Percentiles rank a stretch among this genome's conserved stretches.
Evolutionary conservation across 805 yeast genomes (phyloP).

Genomic region (Grigorovia humatica): DNA sequence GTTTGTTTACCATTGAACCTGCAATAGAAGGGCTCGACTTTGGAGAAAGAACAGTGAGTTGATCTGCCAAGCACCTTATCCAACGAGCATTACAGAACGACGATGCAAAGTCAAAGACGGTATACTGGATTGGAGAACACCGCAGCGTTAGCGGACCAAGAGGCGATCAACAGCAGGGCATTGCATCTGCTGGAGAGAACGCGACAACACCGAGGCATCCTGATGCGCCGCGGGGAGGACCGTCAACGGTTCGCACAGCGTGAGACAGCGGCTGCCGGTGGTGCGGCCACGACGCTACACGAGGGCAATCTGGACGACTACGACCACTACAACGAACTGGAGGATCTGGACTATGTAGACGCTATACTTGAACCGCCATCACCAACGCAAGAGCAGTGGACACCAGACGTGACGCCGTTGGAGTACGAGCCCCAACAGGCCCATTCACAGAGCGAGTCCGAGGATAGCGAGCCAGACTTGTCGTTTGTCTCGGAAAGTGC

Average conservation of each 20-base stretch:
- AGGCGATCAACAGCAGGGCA: constrained; percentile 24
- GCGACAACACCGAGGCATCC: constrained; percentile 19
- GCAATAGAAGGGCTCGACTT: no score
- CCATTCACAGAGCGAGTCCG: neutral
- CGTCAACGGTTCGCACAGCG: constrained; percentile 11
- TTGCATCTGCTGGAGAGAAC: constrained; percentile 21
- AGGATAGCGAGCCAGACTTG: neutral
- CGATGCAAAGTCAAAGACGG: neutral
- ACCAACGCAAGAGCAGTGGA: neutral
- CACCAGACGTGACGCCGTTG: no score
- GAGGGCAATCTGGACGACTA: neutral
- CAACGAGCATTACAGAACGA: no score
- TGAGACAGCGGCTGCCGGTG: neutral
- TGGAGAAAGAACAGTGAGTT: no score
- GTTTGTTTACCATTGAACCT: no score
- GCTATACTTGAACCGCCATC: neutral
- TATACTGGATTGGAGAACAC: constrained; percentile 2
- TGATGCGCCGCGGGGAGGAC: constrained; percentile 8
- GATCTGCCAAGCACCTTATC: no score
- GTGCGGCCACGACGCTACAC: neutral
- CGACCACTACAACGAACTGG: neutral
- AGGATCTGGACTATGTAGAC: neutral
- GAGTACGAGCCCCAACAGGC: no score
- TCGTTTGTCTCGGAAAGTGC: neutral
- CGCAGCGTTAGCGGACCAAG: constrained; percentile 11